phyloP scores from a whole-genome alignment of 495 filamentous ascomycete species.

The Tuber indicum region DNA sequence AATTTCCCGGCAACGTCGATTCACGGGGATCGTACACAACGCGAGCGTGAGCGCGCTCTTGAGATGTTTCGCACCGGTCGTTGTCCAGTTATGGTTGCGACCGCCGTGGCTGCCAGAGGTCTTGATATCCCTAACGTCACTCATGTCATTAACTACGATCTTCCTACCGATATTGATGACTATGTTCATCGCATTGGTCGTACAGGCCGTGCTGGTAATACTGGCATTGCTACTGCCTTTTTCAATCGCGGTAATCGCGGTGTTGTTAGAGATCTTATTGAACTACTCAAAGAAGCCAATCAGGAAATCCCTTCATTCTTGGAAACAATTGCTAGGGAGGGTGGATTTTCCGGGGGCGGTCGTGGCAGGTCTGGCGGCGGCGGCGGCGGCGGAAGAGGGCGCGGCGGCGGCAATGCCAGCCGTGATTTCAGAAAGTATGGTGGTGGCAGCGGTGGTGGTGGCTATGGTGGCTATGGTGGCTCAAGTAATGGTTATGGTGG shows the following conservation, averaged over 20 bases:
- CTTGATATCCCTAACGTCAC: conserved; percentile 98
- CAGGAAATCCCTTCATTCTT: conserved; percentile 91
- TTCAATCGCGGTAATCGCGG: conserved; percentile 99
- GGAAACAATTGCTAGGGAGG: conserved; percentile 92
- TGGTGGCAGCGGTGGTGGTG: conserved; percentile 45
- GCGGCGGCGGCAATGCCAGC: conserved; percentile 57
- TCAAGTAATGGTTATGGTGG: conserved; percentile 48
- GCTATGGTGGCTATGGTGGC: conserved; percentile 48
- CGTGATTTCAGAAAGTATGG: conserved; percentile 84
- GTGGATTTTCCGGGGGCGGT: conserved; percentile 66
- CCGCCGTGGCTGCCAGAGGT: conserved; percentile 89
- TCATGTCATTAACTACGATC: conserved; percentile 98
- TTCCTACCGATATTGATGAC: conserved; percentile 97
- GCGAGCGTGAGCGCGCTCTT: conserved; percentile 94
- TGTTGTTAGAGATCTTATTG: conserved; percentile 89
- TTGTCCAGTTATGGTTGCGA: conserved; percentile 93
- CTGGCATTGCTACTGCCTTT: conserved; percentile 95
- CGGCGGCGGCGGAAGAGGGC: conserved; percentile 52
- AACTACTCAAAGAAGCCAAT: conserved; percentile 94
- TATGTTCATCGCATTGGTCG: conserved; percentile 99
- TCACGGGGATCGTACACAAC: conserved; percentile 95
- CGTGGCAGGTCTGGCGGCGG: conserved; percentile 52
- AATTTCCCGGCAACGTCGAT: conserved; percentile 98
- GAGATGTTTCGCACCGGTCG: conserved; percentile 94
- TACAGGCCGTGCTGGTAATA: conserved; percentile 99